Evolutionary conservation across 805 yeast genomes (phyloP), one percentile per base, ranked within the genome.

Genomic region (baker's yeast (Saccharomyces cerevisiae)): DNA sequence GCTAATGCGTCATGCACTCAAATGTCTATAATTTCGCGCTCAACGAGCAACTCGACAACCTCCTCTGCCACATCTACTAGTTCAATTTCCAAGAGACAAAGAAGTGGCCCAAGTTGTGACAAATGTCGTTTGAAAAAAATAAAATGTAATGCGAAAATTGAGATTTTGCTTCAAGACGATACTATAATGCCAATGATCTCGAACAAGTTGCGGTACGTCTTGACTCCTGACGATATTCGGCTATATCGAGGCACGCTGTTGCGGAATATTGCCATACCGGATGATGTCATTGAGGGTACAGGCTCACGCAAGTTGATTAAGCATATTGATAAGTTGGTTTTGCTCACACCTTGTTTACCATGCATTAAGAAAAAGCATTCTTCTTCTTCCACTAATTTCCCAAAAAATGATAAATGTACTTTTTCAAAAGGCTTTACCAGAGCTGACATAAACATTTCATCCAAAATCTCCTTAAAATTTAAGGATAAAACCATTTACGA

Each of bases 31-130:
- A 26, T n/a, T 11, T 48, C 51, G 4, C 26, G 46, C 21, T 28
- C 51, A 11, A 28, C 50, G 26, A 28, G 36, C 13, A 28, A 28
- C 51, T 21, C 51, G 9, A 29, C 51, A 6, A 48, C 43, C 13
- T 21, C 41, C 24, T 31, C 51, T 5, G n/a, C 46, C 11, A 21
- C 51, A 31, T 22, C 51, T 11, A 21, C 51, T 11, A 13, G 48
- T 36, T 41, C 31, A n/a, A 41, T 30, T 11, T 30, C 54, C 9
- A 64, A 70, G 54, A 67, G 90, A 61, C 92, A 85, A 70, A 71
- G 92, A 54, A 74, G 81, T 26, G 92, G 92, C 0, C 92, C 92
- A 6, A 80, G 86, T 36, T 85, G 92, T 68, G 90, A 85, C 65
- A 73, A 79, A 51, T 85, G 92, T 67, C 74, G 90, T 53, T 65